Evolutionary conservation across 2,329 filamentous ascomycete genomes (phyloP), one percentile per base, ranked within the genome.

Genomic region (Alternaria alternata): DNA sequence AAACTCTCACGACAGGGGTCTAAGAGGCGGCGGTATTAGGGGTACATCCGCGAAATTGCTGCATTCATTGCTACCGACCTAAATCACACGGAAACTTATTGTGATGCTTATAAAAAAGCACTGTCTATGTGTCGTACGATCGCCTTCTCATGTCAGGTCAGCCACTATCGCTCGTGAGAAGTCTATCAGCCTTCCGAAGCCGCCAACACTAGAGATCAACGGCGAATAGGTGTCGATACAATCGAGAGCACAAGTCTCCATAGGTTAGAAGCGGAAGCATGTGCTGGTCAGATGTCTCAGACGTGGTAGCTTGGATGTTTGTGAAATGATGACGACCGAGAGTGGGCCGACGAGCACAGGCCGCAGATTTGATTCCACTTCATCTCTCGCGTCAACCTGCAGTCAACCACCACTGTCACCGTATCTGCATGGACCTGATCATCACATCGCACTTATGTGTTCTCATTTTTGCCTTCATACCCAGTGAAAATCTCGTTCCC

Each of bases 331-430:
- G 24, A 44, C 22, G 20, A 24, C 46, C 32, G 34, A 49, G 22
- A 49, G 46, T 49, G 46, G 46, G 46, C 9, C 32, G 7, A 26
- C 4, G 32, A 34, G 39, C 39, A 42, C 39, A 42, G 39, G 18
- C 39, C 20, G 39, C 12, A 42, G 39, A 42, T 24, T 24, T 24
- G 24, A 22, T 5, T 24, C 11, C 3, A n/a, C 46, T 34, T 49
- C 46, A 49, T 49, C 46, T 49, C 30, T 49, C 32, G 20, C 46
- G 8, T 49, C 46, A 49, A 49, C 46, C 46, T 24, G 46, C 12
- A 26, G 3, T 36, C 22, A 24, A 24, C 32, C 32, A 22, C 36
- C 46, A 36, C 22, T 20, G 36, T 11, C 18, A 36, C 5, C 18
- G 1, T 22, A 22, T 41, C 39, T 22, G 39, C 18, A 24, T 42